Conservation (phyloP, 2,329 filamentous ascomycete species). For the Raffaelea ambrosiae region DNA sequence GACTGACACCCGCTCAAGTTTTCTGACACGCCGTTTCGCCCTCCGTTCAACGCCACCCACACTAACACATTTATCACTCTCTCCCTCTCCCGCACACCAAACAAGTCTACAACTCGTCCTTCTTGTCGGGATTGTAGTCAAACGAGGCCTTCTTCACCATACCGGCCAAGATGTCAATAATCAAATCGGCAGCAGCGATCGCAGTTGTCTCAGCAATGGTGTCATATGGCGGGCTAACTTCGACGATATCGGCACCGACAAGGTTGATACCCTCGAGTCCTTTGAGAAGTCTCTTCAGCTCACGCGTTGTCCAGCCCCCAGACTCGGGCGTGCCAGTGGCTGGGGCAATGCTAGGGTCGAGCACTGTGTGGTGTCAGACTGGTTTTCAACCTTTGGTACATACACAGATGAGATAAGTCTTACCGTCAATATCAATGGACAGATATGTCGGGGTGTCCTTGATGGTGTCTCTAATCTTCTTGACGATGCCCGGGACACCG, state of each 20-base stretch:
- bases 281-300: conserved; percentile 73
- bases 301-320: conserved; percentile 82
- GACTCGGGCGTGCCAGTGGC: conserved; percentile 78
- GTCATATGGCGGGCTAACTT: conserved; percentile 80
- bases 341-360: conserved; percentile 23
- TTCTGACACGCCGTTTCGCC: too few species aligned
- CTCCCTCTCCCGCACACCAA: too few species aligned
- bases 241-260: conserved; percentile 82
- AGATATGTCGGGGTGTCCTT: conserved; percentile 12
- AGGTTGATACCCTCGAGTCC: conserved; percentile 76
- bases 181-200: conserved; percentile 8
- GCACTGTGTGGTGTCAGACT: too few species aligned
- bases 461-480: conserved; percentile 32
- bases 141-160: conserved; percentile 6
- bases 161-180: conserved; percentile 9
- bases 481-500: conserved; percentile 7
- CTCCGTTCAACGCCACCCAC: too few species aligned
- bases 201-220: conserved; percentile 25
- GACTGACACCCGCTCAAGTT: too few species aligned
- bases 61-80: too few species aligned
- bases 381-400: not conserved
- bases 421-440: conserved; percentile 20
- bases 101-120: not conserved
- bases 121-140: not conserved
- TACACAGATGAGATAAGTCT: too few species aligned